These are phyloP conservation scores for Pythium rhizo-oryzae DNA, from an alignment of 352 stramenopile genomes.

Conservation along the genomic window DNA sequence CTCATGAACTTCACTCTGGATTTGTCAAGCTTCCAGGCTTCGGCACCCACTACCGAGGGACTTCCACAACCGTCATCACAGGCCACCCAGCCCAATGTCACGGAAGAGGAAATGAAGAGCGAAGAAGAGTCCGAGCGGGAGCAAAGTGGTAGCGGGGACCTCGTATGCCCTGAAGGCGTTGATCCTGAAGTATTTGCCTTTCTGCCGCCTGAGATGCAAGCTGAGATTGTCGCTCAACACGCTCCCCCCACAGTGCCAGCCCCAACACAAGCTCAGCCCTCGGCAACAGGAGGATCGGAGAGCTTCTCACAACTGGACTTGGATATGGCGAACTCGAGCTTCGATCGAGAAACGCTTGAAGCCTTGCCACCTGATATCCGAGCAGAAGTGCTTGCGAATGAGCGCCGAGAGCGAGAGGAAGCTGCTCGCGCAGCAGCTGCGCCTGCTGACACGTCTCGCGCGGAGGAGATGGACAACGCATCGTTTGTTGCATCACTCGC, in stretches of 20 bases:
- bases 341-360: slow-evolving; percentile 95
- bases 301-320: slow-evolving; percentile 81
- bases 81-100: not conserved
- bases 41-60: slow-evolving; percentile 20
- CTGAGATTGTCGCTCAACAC: slow-evolving; percentile 92
- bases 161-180: slow-evolving; percentile 93
- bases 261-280: not conserved
- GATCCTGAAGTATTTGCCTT: slow-evolving; percentile 98
- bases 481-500: slow-evolving; percentile 97
- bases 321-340: slow-evolving; percentile 88
- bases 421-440: slow-evolving; percentile 61
- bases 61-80: not conserved
- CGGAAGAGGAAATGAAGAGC: slow-evolving; percentile 27
- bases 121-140: slow-evolving; percentile 21
- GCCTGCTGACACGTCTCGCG: slow-evolving; percentile 93
- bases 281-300: slow-evolving; percentile 36
- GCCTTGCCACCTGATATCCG: slow-evolving; percentile 97
- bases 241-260: slow-evolving; percentile 37
- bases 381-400: slow-evolving; percentile 96
- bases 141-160: not conserved
- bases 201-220: slow-evolving; percentile 96
- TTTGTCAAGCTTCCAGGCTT: slow-evolving; percentile 53
- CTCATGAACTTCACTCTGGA: slow-evolving; percentile 88
- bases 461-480: slow-evolving; percentile 98
- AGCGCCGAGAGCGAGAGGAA: slow-evolving; percentile 91